These are phyloP conservation scores for Claviceps spartinae DNA, from an alignment of 2,329 filamentous ascomycete genomes.

Conservation along the genomic window DNA sequence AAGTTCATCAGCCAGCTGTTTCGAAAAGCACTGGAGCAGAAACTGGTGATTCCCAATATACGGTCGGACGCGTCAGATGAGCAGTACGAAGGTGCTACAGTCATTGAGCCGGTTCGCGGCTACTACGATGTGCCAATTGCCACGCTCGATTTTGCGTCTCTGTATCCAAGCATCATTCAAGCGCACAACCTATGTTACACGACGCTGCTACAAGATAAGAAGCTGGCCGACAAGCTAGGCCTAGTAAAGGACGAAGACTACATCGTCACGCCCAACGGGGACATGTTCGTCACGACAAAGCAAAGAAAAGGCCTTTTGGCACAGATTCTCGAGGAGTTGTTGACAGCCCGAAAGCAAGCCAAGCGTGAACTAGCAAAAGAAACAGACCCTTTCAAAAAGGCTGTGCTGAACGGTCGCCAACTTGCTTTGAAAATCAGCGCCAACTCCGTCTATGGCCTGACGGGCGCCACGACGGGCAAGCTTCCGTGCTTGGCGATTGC, in stretches of 20 bases:
- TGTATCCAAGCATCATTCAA: conserved; percentile 98
- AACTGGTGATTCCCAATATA: conserved; percentile 85
- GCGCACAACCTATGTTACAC: conserved; percentile 98
- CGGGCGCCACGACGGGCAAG: conserved; percentile 90
- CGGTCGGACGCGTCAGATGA: conserved; percentile 59
- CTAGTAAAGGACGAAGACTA: conserved; percentile 88
- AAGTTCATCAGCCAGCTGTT: conserved; percentile 97
- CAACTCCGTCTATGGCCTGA: conserved; percentile 95
- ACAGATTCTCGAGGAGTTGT: conserved; percentile 88
- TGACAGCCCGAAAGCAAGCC: conserved; percentile 84
- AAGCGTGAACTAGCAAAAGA: conserved; percentile 82
- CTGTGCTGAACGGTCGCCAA: conserved; percentile 92
- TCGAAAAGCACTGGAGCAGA: conserved; percentile 84
- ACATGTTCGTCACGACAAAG: conserved; percentile 80
- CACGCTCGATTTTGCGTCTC: conserved; percentile 94
- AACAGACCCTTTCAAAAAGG: conserved; percentile 94
- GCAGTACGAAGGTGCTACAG: conserved; percentile 93
- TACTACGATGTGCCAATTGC: conserved; percentile 94
- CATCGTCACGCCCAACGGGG: conserved; percentile 87
- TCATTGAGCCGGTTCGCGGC: conserved; percentile 86
- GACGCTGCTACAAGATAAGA: conserved; percentile 57
- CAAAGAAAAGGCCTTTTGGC: conserved; percentile 83
- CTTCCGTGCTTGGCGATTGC: conserved; percentile 89
- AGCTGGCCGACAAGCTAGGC: conserved; percentile 58
- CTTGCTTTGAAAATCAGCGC: conserved; percentile 91